Base-by-base conservation (phyloP, 2,329 filamentous ascomycete genomes). In the Daldinia eschscholtzii region DNA sequence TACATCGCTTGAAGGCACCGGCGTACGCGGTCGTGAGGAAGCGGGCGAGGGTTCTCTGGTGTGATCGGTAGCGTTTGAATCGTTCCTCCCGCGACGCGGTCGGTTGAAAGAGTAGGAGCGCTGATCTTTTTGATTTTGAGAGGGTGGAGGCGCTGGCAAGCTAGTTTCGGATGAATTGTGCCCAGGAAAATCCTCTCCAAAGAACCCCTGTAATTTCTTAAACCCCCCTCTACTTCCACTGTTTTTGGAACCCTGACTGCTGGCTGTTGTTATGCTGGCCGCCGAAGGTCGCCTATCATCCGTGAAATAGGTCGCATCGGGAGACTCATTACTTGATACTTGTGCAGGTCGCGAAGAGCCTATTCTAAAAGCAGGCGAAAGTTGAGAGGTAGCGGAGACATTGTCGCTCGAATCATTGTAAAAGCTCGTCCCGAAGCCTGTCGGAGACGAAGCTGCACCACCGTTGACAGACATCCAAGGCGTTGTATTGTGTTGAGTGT, bases 181-280 rank as follows among this genome's bases (percentile, higher is more conserved):
- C 41, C 87, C 88, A 66, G 89, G 89, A 79, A 92, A 93, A 77
- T 97, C 94, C 75, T 98, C 95, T 53, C 95, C 94, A 81, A 98
- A 97, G 79, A 98, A 95, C 46, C 92, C 93, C 77, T 96, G 93
- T 70, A 97, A 85, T 81, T 95, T 96, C 80, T 94, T 94, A 64
- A 91, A 87, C 58, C 92, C 89, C 74, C 90, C 89, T 67, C 91
- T 86, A 68, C 89, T 90, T 70, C 89, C 84, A 79, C 91, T 92
- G 65, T 87, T 87, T 81, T 90, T 91, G 46, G 95, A 97, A 37
- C 93, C 92, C 72, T 92, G 88, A 77, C 95, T 97, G 80, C 94
- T 96, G 64, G 93, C 89, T 4, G 86, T 97, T 13, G 92, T 94
- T 71, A 94, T 90, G 80, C 94, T 98, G 42, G 94, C 94, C 57